A percentile compares a stretch with the other conserved stretches of the same genome.
Evolutionary conservation across 2,329 filamentous ascomycete genomes (phyloP).

Genomic region (Xylariaceae sp.): DNA sequence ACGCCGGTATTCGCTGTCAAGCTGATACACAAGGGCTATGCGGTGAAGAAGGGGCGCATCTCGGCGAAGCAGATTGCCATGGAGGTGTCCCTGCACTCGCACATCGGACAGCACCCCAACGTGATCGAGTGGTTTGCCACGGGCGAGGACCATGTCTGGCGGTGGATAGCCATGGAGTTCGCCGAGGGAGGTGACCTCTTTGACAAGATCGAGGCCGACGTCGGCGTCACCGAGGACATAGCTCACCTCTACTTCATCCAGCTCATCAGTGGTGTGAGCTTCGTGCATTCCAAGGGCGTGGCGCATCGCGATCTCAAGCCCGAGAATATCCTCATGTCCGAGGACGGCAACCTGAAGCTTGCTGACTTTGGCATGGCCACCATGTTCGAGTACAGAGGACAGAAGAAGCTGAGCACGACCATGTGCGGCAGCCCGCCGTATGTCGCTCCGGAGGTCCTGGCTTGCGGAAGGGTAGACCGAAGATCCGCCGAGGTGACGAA

Average conservation of each 20-base stretch:
- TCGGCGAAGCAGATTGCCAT: conserved; percentile 83
- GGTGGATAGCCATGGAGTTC: conserved; percentile 98
- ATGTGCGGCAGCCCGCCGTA: conserved; percentile 96
- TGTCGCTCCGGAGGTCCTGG: conserved; percentile 85
- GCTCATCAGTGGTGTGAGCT: conserved; percentile 80
- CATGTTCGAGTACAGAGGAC: conserved; percentile 83
- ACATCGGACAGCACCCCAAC: conserved; percentile 83
- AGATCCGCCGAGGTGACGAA: conserved; percentile 43
- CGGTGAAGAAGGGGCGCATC: conserved; percentile 79
- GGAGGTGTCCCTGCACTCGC: conserved; percentile 84
- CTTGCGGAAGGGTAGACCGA: conserved; percentile 41
- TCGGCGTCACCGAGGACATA: conserved; percentile 88
- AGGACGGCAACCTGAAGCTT: conserved; percentile 80
- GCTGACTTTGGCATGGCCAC: conserved; percentile 96
- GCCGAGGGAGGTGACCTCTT: conserved; percentile 94
- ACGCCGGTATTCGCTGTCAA: conserved; percentile 91
- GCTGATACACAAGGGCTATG: conserved; percentile 96
- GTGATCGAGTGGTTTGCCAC: conserved; percentile 88
- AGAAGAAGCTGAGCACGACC: conserved; percentile 73
- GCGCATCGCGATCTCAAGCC: conserved; percentile 89
- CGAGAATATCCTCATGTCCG: conserved; percentile 88
- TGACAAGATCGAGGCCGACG: conserved; percentile 98
- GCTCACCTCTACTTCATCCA: conserved; percentile 96
- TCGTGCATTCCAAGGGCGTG: conserved; percentile 93
- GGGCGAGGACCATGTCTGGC: conserved; percentile 79